Percentiles rank a stretch among this genome's conserved stretches.
These are phyloP conservation scores for Exophiala alcalophila DNA, from an alignment of 2,329 filamentous ascomycete genomes.

Conservation along the genomic window DNA sequence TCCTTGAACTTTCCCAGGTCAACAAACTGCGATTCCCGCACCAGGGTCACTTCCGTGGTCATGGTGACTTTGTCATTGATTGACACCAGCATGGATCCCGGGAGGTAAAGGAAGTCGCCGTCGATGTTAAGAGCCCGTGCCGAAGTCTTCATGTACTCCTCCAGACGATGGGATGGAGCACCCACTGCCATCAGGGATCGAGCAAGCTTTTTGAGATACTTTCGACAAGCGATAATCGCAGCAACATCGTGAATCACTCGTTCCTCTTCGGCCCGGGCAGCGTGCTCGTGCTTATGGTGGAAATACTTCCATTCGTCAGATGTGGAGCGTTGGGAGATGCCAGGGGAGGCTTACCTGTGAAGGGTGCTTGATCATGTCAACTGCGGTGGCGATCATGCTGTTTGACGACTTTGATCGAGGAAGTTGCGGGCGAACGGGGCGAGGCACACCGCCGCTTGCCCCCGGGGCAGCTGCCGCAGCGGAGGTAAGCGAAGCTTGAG, in stretches of 20 bases:
- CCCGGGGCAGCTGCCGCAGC: conserved; percentile 15
- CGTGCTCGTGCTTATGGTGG: conserved; percentile 13
- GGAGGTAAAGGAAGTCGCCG: conserved; percentile 84
- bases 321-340: too few relatives aligned
- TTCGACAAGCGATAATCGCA: conserved; percentile 72
- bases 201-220: conserved; percentile 80
- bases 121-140: conserved; percentile 85
- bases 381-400: conserved; percentile 25
- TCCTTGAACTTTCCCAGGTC: conserved; percentile 45
- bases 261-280: conserved; percentile 16
- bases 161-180: conserved; percentile 83
- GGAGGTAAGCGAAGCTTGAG: conserved; percentile 17
- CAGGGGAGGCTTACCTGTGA: conserved; percentile 9
- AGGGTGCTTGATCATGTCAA: conserved; percentile 28
- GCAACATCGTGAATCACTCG: conserved; percentile 48
- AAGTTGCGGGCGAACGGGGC: conserved; percentile 8
- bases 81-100: conserved; percentile 90
- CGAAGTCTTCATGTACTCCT: conserved; percentile 87
- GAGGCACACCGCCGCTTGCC: conserved; percentile 10
- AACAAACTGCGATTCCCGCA: conserved; percentile 43
- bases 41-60: conserved; percentile 47
- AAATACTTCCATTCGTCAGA: conserved; percentile 16
- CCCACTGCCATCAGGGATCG: conserved; percentile 85
- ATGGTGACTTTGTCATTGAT: conserved; percentile 60
- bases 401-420: conserved; percentile 12